Conservation (phyloP, 345 rosid species). For the Pugionium dolabratum region DNA sequence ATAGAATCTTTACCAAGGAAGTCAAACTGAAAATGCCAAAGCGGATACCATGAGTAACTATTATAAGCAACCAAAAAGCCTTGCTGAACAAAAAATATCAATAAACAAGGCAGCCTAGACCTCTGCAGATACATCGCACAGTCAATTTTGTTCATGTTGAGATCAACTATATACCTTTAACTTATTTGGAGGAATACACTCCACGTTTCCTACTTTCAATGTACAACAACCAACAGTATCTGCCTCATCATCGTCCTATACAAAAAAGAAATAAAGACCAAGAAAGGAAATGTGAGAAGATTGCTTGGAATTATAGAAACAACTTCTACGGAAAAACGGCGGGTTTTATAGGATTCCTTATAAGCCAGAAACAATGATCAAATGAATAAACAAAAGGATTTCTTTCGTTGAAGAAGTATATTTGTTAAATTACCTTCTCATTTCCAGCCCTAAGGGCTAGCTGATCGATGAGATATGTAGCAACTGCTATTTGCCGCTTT, state of each 20-base stretch:
- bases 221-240: constrained; percentile 99
- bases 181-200: constrained; percentile 74
- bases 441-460: constrained; percentile 99
- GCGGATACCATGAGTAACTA: constrained; percentile 26
- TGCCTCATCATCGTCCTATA: constrained; percentile 97
- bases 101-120: constrained; percentile 10
- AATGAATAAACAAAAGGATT: background rate
- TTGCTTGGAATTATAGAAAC: constrained; percentile 5
- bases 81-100: constrained; percentile 7
- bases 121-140: constrained; percentile 7
- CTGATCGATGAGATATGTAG: constrained; percentile 95
- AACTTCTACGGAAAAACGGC: background rate
- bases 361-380: background rate
- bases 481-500: constrained; percentile 90
- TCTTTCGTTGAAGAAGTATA: constrained; percentile 9
- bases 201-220: constrained; percentile 91
- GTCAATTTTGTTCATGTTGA: constrained; percentile 4
- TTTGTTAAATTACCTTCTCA: constrained; percentile 71
- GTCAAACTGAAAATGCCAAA: constrained; percentile 68
- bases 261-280: constrained; percentile 1
- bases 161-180: constrained; percentile 61
- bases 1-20: constrained; percentile 99
- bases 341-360: constrained; percentile 1
- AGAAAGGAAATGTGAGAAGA: constrained; percentile 21
- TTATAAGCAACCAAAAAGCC: constrained; percentile 4